Percentiles rank a stretch among this genome's conserved stretches.
Conservation (phyloP, 78 protist species). For the Dictyostelium brefeldianum region DNA sequence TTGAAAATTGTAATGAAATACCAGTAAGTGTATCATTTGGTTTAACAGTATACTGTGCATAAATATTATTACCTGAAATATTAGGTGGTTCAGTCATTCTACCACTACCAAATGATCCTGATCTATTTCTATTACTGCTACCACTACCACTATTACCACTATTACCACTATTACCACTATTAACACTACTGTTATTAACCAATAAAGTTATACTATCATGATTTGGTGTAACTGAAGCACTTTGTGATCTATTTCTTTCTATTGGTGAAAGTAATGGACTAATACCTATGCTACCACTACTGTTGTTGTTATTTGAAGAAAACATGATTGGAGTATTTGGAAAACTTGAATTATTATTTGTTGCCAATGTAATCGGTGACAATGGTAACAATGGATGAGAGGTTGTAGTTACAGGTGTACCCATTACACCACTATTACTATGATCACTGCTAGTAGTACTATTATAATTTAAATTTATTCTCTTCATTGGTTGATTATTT, state of each 20-base stretch:
- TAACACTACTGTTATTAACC: background rate
- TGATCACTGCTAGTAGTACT: too few relatives aligned
- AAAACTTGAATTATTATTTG: background rate
- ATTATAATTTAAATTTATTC: background rate
- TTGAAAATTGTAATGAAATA: conserved; percentile 51
- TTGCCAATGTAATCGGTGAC: background rate
- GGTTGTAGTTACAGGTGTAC: background rate
- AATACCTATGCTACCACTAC: background rate
- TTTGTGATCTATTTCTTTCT: conserved; percentile 10
- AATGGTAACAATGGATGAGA: background rate
- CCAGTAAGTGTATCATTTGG: conserved; percentile 76
- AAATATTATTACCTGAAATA: background rate
- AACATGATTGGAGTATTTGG: background rate
- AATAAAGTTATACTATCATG: background rate
- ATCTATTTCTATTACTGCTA: background rate
- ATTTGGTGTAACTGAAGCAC: background rate
- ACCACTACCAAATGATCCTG: background rate
- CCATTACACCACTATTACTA: background rate
- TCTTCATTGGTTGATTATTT: background rate
- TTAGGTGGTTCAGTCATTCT: conserved; percentile 38
- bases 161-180: background rate
- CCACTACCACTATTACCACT: background rate
- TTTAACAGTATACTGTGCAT: conserved; percentile 55
- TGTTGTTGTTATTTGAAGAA: background rate
- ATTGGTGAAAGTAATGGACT: conserved; percentile 1